These are phyloP conservation scores for Boletus tylopilopsis DNA, from an alignment of 768 basidiomycete species.

Conservation along the genomic window DNA sequence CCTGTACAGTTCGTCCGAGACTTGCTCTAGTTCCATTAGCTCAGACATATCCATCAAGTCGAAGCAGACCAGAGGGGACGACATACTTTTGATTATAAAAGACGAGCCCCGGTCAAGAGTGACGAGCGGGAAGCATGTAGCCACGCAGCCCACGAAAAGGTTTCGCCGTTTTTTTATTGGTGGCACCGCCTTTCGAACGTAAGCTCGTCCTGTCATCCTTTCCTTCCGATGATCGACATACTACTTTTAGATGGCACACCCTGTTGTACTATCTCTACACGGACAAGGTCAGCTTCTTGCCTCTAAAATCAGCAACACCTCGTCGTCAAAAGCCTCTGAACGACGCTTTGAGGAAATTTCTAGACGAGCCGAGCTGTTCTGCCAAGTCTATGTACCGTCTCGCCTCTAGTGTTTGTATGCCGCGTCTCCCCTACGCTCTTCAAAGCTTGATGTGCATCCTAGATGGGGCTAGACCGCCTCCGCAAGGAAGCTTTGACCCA, in stretches of 20 bases:
- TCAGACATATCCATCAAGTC: slow-evolving; percentile 13
- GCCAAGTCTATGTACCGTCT: slow-evolving; percentile 45
- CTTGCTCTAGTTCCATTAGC: slow-evolving; percentile 3
- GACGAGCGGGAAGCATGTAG: not conserved
- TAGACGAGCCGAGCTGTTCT: slow-evolving; percentile 27
- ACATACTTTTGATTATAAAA: too few relatives aligned
- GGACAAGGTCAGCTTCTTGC: slow-evolving; percentile 28
- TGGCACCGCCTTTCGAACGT: slow-evolving; percentile 28
- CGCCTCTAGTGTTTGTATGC: slow-evolving; percentile 32
- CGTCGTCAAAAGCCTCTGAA: not conserved
- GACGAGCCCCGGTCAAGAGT: too few relatives aligned
- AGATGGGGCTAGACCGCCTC: slow-evolving; percentile 21
- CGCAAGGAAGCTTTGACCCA: slow-evolving; percentile 10
- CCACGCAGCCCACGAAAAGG: slow-evolving; percentile 1
- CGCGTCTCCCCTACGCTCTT: not conserved
- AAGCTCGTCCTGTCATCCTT: not conserved
- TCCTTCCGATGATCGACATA: not conserved
- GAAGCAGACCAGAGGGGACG: not conserved
- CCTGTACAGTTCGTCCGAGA: slow-evolving; percentile 5
- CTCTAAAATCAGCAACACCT: slow-evolving; percentile 19
- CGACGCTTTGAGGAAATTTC: slow-evolving; percentile 1
- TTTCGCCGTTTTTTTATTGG: slow-evolving; percentile 22
- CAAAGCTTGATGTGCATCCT: not conserved
- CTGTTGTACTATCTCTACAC: slow-evolving; percentile 40
- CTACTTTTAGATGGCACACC: slow-evolving; percentile 32